Evolutionary conservation across 1,284 basidiomycete species (phyloP), one percentile per base, ranked within the genome.

Genomic region (Cerrena zonata): DNA sequence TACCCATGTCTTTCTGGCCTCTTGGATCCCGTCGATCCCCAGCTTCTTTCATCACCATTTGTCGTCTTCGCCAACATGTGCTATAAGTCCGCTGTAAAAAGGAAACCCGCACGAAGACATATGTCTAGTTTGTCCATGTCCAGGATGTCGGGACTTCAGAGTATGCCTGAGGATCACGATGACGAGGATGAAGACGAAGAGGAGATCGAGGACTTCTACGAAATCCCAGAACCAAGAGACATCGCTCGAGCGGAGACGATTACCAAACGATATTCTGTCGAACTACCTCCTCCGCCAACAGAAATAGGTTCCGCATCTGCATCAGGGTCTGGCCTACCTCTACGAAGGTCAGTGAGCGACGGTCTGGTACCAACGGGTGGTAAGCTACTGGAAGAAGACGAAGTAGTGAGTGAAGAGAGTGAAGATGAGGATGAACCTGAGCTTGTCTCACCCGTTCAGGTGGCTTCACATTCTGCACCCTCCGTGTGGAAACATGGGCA

Each of bases 341-440:
- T n/a, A n/a, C 30, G 30, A 15, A 34, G 15, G 7, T 7, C 7
- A 7, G 15, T 34, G 7, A 34, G 30, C 15, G n/a, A n/a, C n/a
- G n/a, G n/a, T n/a, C n/a, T n/a, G n/a, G n/a, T n/a, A n/a, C n/a
- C n/a, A n/a, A n/a, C n/a, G n/a, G n/a, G n/a, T n/a, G 15, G 30
- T 7, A 34, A 15, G 30, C 7, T 7, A 15, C 30, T 7, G 15
- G 39, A 40, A 40, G 39, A 18, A 7, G 39, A 40, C 7, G 15
- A 40, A 15, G 39, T 10, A 5, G 42, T 7, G 10, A 22, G 22
- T n/a, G 42, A 44, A 22, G 42, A 44, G 22, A 26, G 24, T 15
- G 42, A 44, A 18, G 37, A 40, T 21, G 47, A 49, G 24, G 47
- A 49, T 26, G 47, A 49, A 39, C 47, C 47, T 12, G 47, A 42